Base-by-base conservation (phyloP, 2,329 filamentous ascomycete genomes). In the Fusarium odoratissimum region DNA sequence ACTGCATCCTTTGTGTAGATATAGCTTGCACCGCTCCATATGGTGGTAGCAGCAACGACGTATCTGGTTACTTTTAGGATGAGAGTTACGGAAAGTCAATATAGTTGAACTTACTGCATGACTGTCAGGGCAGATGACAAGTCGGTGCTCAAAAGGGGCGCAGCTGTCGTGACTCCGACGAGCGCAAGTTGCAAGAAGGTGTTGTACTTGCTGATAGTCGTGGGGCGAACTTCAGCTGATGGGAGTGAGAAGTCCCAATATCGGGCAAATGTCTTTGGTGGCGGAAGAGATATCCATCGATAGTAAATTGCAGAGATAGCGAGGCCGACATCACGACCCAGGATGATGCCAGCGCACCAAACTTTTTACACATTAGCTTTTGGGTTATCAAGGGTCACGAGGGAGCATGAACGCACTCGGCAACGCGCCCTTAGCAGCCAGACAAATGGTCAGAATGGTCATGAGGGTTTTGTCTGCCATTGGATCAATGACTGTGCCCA, bases 221-320 rank as follows among this genome's bases (percentile, higher is more conserved):
- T 96, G 2, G 94, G 94, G 67, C 90, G 92, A 10, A 97, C 94
- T 82, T 96, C 93, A 6, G 94, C 94, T 42, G 91, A 93, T 5
- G 94, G 96, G 19, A 99, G 88, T 6, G 93, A 95, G 80, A 99
- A 98, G 83, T 99, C 96, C 96, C 96, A 99, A 83, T 98, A 99
- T 23, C 96, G 87, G 23, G 89, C 84, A 82, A 98, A 93, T 0
- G 96, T 98, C 84, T 98, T 98, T 4, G 96, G 96, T 0, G 93
- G 91, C 1, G 96, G 96, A 10, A 99, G 88, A 5, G 94, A 97
- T 74, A 98, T 97, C 89, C 94, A 98, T 72, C 96, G 92, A 82
- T 96, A 98, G 85, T 98, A 98, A 75, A 99, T 91, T 30, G 96
- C 96, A 4, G 95, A 91, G 28, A 97, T 87, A 31, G 89, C 95